phyloP scores from a whole-genome alignment of 208 protist species.

The Trypanosoma melophagium region DNA sequence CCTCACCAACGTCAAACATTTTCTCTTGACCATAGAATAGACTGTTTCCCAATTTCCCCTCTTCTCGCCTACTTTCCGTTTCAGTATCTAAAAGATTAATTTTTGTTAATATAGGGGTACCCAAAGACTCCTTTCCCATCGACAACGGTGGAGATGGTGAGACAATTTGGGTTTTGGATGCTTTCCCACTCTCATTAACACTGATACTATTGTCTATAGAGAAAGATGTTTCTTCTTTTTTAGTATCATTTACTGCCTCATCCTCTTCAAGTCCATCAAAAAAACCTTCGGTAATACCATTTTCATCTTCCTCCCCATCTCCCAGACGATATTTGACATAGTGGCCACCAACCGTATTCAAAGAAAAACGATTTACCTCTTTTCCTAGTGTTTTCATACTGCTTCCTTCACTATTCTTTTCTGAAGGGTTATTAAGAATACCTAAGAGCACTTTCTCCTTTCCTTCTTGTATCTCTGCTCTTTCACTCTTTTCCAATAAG shows the following conservation, averaged over 20 bases:
- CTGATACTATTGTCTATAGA: too few species aligned
- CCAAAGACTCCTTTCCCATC: too few species aligned
- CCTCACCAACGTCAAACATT: slow-evolving; percentile 5
- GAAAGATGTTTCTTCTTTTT: background rate
- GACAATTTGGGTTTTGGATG: too few species aligned
- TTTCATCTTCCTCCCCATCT: slow-evolving; percentile 19
- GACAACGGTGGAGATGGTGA: too few species aligned
- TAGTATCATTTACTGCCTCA: background rate
- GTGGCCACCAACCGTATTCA: background rate
- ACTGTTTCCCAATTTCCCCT: background rate
- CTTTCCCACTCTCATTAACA: background rate
- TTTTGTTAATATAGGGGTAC: too few species aligned
- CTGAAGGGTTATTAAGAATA: background rate
- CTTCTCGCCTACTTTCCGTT: background rate
- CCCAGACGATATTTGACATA: background rate
- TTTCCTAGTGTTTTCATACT: background rate
- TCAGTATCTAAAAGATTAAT: too few species aligned
- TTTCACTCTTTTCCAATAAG: slow-evolving; percentile 11
- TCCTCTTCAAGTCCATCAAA: slow-evolving; percentile 23
- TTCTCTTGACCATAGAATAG: background rate
- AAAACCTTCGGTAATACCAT: slow-evolving; percentile 23
- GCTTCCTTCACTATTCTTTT: background rate
- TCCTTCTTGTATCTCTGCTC: background rate
- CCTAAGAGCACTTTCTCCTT: background rate
- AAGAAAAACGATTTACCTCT: background rate